Conservation (phyloP, 345 rosid genomes). For the Stellera chamaejasme region DNA sequence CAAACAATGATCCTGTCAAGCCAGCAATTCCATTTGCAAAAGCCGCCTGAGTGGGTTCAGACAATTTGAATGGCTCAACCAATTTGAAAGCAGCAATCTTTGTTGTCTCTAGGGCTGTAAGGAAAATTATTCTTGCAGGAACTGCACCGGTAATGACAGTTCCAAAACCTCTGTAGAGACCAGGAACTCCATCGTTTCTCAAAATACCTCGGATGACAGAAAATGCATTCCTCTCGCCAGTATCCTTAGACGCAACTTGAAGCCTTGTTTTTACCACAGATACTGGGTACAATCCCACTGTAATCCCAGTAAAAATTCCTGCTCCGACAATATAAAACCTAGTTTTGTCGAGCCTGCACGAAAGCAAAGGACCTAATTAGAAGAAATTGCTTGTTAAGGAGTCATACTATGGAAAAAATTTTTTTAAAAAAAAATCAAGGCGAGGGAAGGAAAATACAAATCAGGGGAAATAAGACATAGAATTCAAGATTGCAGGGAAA, state of each 20-base stretch:
- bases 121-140: conserved; percentile 83
- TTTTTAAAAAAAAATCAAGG: no score
- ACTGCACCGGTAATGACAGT: conserved; percentile 90
- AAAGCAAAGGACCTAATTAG: conserved; percentile 13
- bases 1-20: conserved; percentile 74
- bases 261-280: conserved; percentile 90
- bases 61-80: conserved; percentile 50
- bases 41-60: conserved; percentile 88
- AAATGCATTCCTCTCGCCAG: conserved; percentile 62
- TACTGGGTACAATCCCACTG: conserved; percentile 84
- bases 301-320: conserved; percentile 90
- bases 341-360: conserved; percentile 83
- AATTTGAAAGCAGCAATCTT: conserved; percentile 67
- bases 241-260: conserved; percentile 86
- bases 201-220: conserved; percentile 71
- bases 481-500: not conserved
- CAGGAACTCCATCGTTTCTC: conserved; percentile 83
- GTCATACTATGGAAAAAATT: not conserved
- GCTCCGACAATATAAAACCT: conserved; percentile 91
- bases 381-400: conserved; percentile 1
- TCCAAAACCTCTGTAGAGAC: conserved; percentile 92
- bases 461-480: not conserved
- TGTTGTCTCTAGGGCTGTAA: conserved; percentile 85
- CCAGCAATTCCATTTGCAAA: conserved; percentile 94
- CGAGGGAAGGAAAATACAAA: no score